Conservation (phyloP, 202 grass and related monocot genomes). For the Digitaria exilis region DNA sequence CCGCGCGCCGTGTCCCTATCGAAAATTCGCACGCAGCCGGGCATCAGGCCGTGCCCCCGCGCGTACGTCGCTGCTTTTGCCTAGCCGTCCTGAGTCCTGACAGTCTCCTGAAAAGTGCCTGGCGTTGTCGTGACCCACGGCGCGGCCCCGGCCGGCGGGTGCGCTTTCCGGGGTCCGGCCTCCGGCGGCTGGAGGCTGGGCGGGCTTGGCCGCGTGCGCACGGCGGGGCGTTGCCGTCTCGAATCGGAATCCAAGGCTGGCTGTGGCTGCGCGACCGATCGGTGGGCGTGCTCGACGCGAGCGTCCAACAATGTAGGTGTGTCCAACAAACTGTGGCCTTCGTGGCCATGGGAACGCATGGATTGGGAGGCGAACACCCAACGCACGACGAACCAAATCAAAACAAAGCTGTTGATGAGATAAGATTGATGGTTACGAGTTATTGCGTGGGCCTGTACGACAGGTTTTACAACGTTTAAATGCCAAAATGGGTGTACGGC, state of each 20-base stretch:
- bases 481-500: background rate
- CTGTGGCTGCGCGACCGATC: background rate
- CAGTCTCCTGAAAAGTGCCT: background rate
- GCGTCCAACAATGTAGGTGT: background rate
- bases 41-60: background rate
- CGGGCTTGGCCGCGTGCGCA: background rate
- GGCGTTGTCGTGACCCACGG: background rate
- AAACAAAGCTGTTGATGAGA: background rate
- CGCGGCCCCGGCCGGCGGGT: no score
- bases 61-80: background rate
- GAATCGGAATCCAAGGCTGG: background rate
- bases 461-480: slow-evolving; percentile 10
- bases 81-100: background rate
- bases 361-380: background rate
- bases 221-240: background rate
- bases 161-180: no score
- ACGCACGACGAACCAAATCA: background rate
- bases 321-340: background rate
- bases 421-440: background rate
- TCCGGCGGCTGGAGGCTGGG: no score
- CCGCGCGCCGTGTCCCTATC: background rate
- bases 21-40: background rate
- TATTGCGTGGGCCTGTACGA: background rate
- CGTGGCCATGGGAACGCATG: background rate
- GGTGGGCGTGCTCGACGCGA: background rate